These are phyloP conservation scores for Orbilia brochopaga DNA, from an alignment of 2,329 filamentous ascomycete genomes.

Conservation along the genomic window DNA sequence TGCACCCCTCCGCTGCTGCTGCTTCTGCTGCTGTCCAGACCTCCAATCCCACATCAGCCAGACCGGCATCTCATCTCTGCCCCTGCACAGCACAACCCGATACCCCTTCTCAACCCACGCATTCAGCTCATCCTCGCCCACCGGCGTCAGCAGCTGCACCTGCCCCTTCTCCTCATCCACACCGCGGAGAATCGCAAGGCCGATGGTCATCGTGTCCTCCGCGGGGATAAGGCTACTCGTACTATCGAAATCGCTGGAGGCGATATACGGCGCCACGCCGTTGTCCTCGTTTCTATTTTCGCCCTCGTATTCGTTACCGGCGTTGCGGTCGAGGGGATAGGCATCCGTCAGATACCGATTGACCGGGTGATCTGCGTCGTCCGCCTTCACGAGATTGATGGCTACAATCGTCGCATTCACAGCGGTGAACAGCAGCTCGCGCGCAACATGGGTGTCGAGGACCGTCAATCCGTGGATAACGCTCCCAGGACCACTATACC, in stretches of 20 bases:
- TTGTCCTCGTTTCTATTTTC: slow-evolving; percentile 52
- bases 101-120: slow-evolving; percentile 60
- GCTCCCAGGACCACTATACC: slow-evolving; percentile 63
- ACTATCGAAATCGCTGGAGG: slow-evolving; percentile 58
- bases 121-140: slow-evolving; percentile 58
- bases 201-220: slow-evolving; percentile 65
- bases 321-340: slow-evolving; percentile 52
- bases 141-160: slow-evolving; percentile 72
- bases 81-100: slow-evolving; percentile 69
- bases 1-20: slow-evolving; percentile 37
- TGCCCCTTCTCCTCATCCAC: slow-evolving; percentile 65
- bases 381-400: slow-evolving; percentile 67
- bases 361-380: slow-evolving; percentile 53
- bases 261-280: slow-evolving; percentile 42
- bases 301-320: slow-evolving; percentile 33
- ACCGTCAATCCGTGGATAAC: slow-evolving; percentile 71
- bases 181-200: slow-evolving; percentile 72
- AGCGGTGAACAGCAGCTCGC: slow-evolving; percentile 67
- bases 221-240: slow-evolving; percentile 69
- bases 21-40: slow-evolving; percentile 20
- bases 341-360: slow-evolving; percentile 24
- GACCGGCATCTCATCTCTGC: slow-evolving; percentile 71
- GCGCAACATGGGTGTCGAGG: slow-evolving; percentile 69
- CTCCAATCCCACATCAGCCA: slow-evolving; percentile 62
- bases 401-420: slow-evolving; percentile 75